Percentiles rank a stretch among this genome's conserved stretches.
Evolutionary conservation across 2,329 filamentous ascomycete species (phyloP).

Genomic region (Rutstroemia sp.): DNA sequence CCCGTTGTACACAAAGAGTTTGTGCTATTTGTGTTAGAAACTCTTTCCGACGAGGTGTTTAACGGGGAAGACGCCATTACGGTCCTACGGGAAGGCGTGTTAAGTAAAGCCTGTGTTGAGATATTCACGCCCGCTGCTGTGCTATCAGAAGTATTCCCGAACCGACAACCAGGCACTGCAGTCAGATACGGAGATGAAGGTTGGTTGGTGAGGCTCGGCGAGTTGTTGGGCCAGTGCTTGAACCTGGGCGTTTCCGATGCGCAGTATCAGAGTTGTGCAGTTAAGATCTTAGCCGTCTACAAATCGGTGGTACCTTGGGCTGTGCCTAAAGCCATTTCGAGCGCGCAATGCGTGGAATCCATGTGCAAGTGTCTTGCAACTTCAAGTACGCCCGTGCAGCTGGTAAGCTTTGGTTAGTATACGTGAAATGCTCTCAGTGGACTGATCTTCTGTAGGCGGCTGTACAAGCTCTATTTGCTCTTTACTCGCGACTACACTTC

Average conservation of each 20-base stretch:
- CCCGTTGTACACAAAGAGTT: slow-evolving; percentile 68
- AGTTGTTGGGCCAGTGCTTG: slow-evolving; percentile 67
- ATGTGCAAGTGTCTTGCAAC: slow-evolving; percentile 66
- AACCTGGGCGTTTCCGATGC: slow-evolving; percentile 56
- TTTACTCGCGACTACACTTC: slow-evolving; percentile 70
- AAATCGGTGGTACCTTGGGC: slow-evolving; percentile 81
- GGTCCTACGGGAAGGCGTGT: slow-evolving; percentile 69
- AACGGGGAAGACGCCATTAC: slow-evolving; percentile 83
- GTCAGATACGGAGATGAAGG: slow-evolving; percentile 76
- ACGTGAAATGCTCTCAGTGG: background rate
- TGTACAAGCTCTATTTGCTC: slow-evolving; percentile 73
- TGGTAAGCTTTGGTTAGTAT: slow-evolving; percentile 44
- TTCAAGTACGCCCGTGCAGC: slow-evolving; percentile 63
- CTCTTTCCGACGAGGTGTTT: slow-evolving; percentile 89
- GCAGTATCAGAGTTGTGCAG: slow-evolving; percentile 60
- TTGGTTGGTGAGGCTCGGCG: slow-evolving; percentile 74
- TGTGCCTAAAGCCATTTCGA: slow-evolving; percentile 71
- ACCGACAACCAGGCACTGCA: slow-evolving; percentile 53
- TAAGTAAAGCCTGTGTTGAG: slow-evolving; percentile 87
- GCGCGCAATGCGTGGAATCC: slow-evolving; percentile 60
- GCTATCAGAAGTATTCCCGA: slow-evolving; percentile 68
- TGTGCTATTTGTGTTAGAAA: slow-evolving; percentile 82
- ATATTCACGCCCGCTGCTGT: slow-evolving; percentile 79
- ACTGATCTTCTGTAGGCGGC: slow-evolving; percentile 48
- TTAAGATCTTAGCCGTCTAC: slow-evolving; percentile 71